phyloP scores from a whole-genome alignment of 78 protist species.

The Speleostelium caveatum region DNA sequence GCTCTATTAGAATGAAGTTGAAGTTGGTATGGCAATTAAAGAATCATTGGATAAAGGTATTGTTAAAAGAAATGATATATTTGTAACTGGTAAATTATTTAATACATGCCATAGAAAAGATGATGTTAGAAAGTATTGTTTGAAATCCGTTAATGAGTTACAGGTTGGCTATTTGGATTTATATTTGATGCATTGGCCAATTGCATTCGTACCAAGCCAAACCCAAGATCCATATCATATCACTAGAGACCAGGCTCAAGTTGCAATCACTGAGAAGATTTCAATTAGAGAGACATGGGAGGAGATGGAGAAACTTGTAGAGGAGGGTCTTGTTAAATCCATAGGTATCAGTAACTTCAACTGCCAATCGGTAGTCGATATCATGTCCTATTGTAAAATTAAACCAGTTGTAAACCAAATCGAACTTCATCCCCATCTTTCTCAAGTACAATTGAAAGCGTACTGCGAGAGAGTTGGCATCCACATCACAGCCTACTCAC shows the following conservation, averaged over 20 bases:
- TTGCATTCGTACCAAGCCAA: conserved; percentile 59
- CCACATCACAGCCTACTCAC: conserved; percentile 76
- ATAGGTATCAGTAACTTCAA: conserved; percentile 84
- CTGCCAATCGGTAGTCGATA: conserved; percentile 25
- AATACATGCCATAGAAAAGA: conserved; percentile 74
- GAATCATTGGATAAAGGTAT: conserved; percentile 9
- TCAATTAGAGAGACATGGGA: conserved; percentile 88
- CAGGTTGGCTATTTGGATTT: conserved; percentile 88
- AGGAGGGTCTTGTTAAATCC: conserved; percentile 61
- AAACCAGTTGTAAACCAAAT: conserved; percentile 86
- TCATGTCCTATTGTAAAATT: conserved; percentile 62
- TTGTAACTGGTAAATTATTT: conserved; percentile 89
- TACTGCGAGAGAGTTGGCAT: conserved; percentile 43
- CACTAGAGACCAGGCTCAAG: background rate
- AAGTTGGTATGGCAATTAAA: conserved; percentile 82
- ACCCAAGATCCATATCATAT: background rate
- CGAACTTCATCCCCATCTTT: conserved; percentile 87
- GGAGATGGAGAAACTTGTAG: conserved; percentile 88
- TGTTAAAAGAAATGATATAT: no score
- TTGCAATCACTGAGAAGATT: conserved; percentile 3
- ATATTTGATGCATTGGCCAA: conserved; percentile 90
- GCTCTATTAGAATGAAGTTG: conserved; percentile 77
- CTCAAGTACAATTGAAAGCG: conserved; percentile 46
- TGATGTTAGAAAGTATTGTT: conserved; percentile 76
- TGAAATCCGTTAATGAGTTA: conserved; percentile 64